These are phyloP conservation scores for Apophysomyces variabilis DNA, from an alignment of 371 early-diverging fungal genomes.

Conservation along the genomic window DNA sequence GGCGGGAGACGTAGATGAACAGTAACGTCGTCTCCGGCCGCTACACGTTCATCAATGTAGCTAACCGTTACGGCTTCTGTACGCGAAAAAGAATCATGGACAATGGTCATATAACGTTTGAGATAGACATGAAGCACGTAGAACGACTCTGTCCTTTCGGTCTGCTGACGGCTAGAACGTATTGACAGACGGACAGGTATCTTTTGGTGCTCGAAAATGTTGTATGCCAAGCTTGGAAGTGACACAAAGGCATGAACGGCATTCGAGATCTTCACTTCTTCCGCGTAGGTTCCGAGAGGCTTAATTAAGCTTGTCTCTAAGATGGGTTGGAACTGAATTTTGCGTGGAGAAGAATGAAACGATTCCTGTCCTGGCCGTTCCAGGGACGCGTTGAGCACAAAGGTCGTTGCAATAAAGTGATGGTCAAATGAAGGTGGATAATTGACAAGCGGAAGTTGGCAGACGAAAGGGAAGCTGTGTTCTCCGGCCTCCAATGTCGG, in stretches of 20 bases:
- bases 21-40: background rate
- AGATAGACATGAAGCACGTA: conserved; percentile 26
- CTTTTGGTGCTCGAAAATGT: conserved; percentile 20
- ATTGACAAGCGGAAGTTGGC: conserved; percentile 45
- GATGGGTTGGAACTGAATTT: conserved; percentile 32
- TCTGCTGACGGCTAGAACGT: conserved; percentile 4
- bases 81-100: conserved; percentile 33
- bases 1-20: background rate
- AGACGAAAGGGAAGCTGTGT: conserved; percentile 41
- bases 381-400: conserved; percentile 30
- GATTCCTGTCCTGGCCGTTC: conserved; percentile 30
- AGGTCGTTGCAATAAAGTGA: conserved; percentile 29
- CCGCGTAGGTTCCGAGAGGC: background rate
- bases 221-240: conserved; percentile 31
- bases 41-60: background rate
- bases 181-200: conserved; percentile 14
- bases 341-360: conserved; percentile 29
- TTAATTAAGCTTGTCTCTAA: background rate
- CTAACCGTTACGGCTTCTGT: conserved; percentile 9
- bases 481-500: conserved; percentile 38
- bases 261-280: conserved; percentile 16
- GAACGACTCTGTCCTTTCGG: conserved; percentile 17
- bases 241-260: conserved; percentile 18
- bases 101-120: conserved; percentile 30
- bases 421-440: conserved; percentile 39